Conservation (phyloP, 148 eudicot species). For the Salicornia ramosissima region DNA sequence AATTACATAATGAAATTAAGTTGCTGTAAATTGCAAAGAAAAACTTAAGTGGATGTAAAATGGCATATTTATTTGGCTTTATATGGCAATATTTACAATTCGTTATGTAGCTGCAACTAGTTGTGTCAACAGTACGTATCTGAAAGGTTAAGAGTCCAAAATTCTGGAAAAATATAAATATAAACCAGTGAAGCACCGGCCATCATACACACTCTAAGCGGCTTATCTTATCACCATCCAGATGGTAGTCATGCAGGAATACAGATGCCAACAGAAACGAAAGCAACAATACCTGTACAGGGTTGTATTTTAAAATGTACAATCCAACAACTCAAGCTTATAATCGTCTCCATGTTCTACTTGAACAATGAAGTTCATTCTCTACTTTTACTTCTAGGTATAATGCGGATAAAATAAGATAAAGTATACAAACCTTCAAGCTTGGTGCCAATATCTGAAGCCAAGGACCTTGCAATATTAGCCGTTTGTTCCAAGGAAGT, state of each 20-base stretch:
- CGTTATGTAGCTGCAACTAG: too few relatives aligned
- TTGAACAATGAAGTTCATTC: background rate
- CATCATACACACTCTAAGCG: background rate
- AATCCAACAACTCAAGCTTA: background rate
- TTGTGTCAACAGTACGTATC: too few relatives aligned
- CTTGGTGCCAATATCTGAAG: conserved; percentile 56
- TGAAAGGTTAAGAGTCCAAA: too few relatives aligned
- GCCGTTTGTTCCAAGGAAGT: conserved; percentile 54
- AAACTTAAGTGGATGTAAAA: too few relatives aligned
- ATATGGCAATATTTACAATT: too few relatives aligned
- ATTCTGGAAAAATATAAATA: background rate
- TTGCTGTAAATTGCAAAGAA: too few relatives aligned
- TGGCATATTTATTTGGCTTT: too few relatives aligned
- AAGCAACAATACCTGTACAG: background rate
- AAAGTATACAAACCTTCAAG: conserved; percentile 51
- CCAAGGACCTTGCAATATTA: conserved; percentile 61
- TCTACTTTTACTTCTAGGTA: background rate
- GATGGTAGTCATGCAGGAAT: background rate
- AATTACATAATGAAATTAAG: too few relatives aligned
- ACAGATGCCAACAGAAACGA: too few relatives aligned
- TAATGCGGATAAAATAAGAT: background rate
- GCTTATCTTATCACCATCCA: background rate
- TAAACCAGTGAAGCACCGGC: background rate
- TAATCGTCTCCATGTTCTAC: background rate
- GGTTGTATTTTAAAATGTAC: background rate